Evolutionary conservation across 176 grass and related monocot genomes (phyloP), one percentile per base, ranked within the genome.

Genomic region (Triticum turgidum): DNA sequence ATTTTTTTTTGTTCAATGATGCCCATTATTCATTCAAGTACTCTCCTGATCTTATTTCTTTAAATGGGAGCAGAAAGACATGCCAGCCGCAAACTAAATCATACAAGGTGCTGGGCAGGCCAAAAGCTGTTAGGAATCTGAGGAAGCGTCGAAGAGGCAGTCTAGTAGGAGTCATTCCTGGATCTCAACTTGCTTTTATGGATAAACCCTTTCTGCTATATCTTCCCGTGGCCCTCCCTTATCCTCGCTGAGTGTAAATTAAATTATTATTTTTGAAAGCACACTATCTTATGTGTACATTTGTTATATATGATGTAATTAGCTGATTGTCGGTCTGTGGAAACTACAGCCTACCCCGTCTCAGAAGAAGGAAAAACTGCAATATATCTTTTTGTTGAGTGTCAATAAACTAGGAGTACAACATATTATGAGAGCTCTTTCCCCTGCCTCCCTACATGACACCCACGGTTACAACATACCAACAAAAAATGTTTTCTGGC

Each of bases 91-190:
- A 70, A 86, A 76, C 83, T 84, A 80, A 84, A 81, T 59, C 12
- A 71, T 84, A 44, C 83, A 86, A 33, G 67, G 34, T 12, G n/a
- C 83, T 6, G 70, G 70, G 27, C 21, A 25, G 13, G 35, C 29
- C 59, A 82, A 32, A 72, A 68, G 32, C 39, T 35, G 20, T 42
- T 22, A 77, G 12, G 62, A 68, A 32, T 68, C 10, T 44, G 87
- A 89, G 39, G 87, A 81, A 82, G 80, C 78, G 59, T 86, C 69
- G 18, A 92, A 92, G 83, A 89, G 80, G 44, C 84, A 81, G 77
- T 47, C 61, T 20, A 65, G 61, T 65, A 42, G 61, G 61, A 37
- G 14, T 25, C 11, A 24, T 63, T 45, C 14, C 7, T 27, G 35
- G 59, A 42, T 24, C 11, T 24, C 11, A 20, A 59, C 6, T 59